Conservation (phyloP, 208 protist species). For the Trypanosoma vivax region DNA sequence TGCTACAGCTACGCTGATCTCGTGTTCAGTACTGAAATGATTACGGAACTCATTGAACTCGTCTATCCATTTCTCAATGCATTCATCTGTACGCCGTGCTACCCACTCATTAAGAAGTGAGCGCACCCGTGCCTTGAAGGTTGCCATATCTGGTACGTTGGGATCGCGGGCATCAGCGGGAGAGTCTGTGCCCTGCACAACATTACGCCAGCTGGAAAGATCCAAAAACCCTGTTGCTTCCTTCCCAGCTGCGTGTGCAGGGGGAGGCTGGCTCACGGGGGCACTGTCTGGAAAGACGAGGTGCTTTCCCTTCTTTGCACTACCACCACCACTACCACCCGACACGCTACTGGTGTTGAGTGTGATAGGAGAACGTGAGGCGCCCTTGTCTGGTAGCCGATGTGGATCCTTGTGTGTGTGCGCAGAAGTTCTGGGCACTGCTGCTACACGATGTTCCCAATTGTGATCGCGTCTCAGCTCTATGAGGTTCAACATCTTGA, state of each 20-base stretch:
- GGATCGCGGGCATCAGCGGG: not conserved
- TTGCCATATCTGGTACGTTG: conserved; percentile 22
- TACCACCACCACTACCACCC: not conserved
- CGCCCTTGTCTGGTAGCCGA: conserved; percentile 2
- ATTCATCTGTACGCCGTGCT: conserved; percentile 63
- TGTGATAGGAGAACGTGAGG: not conserved
- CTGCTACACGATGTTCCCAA: conserved; percentile 19
- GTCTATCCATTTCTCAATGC: conserved; percentile 73
- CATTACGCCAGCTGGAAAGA: conserved; percentile 10
- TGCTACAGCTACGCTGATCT: conserved; percentile 60
- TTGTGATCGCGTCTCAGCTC: conserved; percentile 55
- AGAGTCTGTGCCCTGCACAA: conserved; percentile 7
- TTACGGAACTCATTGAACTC: conserved; percentile 64
- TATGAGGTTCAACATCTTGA: conserved; percentile 84
- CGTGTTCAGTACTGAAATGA: conserved; percentile 35
- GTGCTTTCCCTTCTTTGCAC: conserved; percentile 16
- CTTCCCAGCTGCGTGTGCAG: not conserved
- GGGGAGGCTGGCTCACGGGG: conserved; percentile 8
- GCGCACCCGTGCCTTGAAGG: conserved; percentile 64
- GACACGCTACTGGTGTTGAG: no score
- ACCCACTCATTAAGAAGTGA: conserved; percentile 78
- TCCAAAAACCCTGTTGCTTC: conserved; percentile 1
- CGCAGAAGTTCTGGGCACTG: conserved; percentile 3
- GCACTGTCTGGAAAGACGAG: conserved; percentile 3
- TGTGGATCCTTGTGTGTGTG: conserved; percentile 4